Base-by-base conservation (phyloP, 768 basidiomycete genomes). In the Paxillus rubicundulus region DNA sequence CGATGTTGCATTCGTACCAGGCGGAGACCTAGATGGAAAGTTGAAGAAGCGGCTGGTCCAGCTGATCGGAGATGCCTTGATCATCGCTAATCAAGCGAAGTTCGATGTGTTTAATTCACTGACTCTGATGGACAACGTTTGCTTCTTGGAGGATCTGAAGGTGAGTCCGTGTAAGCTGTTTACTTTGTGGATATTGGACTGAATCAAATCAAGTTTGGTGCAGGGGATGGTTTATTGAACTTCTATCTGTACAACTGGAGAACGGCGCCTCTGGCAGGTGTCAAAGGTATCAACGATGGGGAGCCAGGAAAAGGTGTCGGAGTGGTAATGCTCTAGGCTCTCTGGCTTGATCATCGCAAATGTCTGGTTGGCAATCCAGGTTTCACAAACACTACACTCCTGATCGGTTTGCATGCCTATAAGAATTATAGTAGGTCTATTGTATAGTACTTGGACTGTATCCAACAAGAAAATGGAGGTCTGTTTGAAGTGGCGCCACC, bases 21-120 rank as follows among this genome's bases (percentile, higher is more conserved):
- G 73, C 8, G 77, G 80, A 30, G 84, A 90, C 47, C 78, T 79
- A n/a, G 80, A 82, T 40, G 80, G 74, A 21, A 72, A 68, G 24
- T 68, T 97, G 49, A 87, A 86, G 68, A 77, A 78, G 54, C 80
- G 95, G 39, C 72, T 99, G 53, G 73, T 79, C 47, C 76, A 77
- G 8, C 74, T 99, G 46, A 76, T 96, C 21, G 78, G 78, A 9
- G 96, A 98, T 68, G 86, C 92, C 1, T 65, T 98, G 55, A 75
- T 88, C 53, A 70, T 94, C 47, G 95, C 95, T 1, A 82, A 87
- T 52, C 79, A 85, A 49, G 88, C 89, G 43, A 85, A 85, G 37
- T 98, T 99, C 62, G 97, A 99, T 65, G 97, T 99, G 13, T 85
- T 98, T 71, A 99, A 99, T 69, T 91, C 90, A 1, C 70, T 98